These are phyloP conservation scores for Populus pruinosa DNA, from an alignment of 345 rosid genomes.

Conservation along the genomic window DNA sequence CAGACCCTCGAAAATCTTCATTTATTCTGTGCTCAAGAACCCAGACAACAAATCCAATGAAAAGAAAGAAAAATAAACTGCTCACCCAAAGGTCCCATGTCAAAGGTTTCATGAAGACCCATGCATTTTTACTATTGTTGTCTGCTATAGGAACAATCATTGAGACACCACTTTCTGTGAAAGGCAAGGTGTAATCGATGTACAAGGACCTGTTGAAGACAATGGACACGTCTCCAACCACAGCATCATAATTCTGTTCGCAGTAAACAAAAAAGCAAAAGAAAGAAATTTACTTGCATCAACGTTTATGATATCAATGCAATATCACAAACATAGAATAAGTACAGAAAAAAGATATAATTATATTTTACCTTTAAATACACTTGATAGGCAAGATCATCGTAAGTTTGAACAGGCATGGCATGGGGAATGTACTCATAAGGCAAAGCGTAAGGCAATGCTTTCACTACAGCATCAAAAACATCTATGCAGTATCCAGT, in stretches of 20 bases:
- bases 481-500: constrained; percentile 82
- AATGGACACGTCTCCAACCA: constrained; percentile 70
- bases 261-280: background rate
- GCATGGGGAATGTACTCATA: constrained; percentile 55
- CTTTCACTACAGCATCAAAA: constrained; percentile 58
- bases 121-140: constrained; percentile 37
- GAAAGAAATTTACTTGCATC: background rate
- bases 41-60: constrained; percentile 66
- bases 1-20: constrained; percentile 60
- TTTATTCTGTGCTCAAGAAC: constrained; percentile 63
- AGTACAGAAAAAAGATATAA: background rate
- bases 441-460: constrained; percentile 76
- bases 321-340: background rate
- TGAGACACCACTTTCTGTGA: constrained; percentile 59
- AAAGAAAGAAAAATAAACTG: constrained; percentile 44
- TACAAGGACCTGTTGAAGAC: constrained; percentile 34
- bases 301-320: background rate
- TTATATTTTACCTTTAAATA: constrained; percentile 30
- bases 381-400: constrained; percentile 46
- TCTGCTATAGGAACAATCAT: constrained; percentile 60
- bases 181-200: constrained; percentile 72
- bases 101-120: constrained; percentile 69
- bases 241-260: constrained; percentile 46
- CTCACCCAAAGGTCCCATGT: constrained; percentile 65
- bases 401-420: constrained; percentile 22